Base-by-base conservation (phyloP, 352 stramenopile genomes). In the Phytophthora citrophthora region DNA sequence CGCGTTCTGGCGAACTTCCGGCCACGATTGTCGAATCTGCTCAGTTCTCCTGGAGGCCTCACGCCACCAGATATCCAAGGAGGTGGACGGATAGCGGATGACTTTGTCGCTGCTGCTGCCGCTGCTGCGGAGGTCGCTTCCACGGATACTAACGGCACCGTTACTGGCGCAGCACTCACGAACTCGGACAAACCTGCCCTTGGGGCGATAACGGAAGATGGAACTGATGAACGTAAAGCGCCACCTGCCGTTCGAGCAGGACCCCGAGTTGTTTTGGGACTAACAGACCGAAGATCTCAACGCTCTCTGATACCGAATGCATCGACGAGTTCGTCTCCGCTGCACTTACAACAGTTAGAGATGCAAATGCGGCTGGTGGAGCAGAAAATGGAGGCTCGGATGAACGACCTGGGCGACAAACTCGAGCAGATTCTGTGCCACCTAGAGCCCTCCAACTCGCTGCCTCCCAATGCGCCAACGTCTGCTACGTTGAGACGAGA, bases 351-450 rank as follows among this genome's bases (percentile, higher is more conserved):
- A 32, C 55, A 73, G 20, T 39, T 83, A 27, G 68, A 73, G 16
- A 23, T 36, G 15, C 51, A 72, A 26, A 9, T 74, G 11, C 39
- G 51, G 9, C 20, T 65, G 10, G 68, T 70, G 32, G 67, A 80
- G 47, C 68, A 72, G 23, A 78, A 60, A 15, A 59, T 80, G 64
- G 64, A 80, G 34, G 41, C 38, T 1, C 62, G 61, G 23, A 65
- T 79, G 55, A 44, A 50, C 26, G 38, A 57, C 8, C 26, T 79
- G 16, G 74, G 73, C 31, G 9, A 47, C 47, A 79, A 79, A 44
- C 63, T 79, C 16, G 60, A 72, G 51, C 55, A 74, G 38, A 66
- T 82, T 40, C 36, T 82, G 40, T 38, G 26, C 23, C 57, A 64
- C 27, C 47, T 76, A 11, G 27, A n/a, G 32, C 34, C 40, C 0